A percentile compares a stretch with the other conserved stretches of the same genome.
Evolutionary conservation across 108 stramenopile species (phyloP).

Genomic region (Hondaea fermentalgiana): DNA sequence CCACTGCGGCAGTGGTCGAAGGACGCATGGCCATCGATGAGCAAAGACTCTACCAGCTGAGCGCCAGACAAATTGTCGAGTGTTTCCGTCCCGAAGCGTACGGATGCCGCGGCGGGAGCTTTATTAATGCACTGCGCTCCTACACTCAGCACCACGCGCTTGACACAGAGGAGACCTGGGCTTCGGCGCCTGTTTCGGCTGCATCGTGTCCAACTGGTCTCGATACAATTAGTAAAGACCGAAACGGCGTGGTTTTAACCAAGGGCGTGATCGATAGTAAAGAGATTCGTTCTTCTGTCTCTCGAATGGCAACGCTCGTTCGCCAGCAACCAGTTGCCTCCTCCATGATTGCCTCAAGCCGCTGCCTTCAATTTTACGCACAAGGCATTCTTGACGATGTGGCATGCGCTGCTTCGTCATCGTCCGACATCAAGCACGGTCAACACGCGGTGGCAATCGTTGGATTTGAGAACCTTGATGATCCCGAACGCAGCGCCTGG

Average conservation of each 20-base stretch:
- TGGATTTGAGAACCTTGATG: not conserved
- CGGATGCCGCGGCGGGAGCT: conserved; percentile 1
- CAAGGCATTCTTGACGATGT: not conserved
- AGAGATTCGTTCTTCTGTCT: not conserved
- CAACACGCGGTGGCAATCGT: not conserved
- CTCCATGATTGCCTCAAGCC: not conserved
- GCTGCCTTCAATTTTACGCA: not conserved
- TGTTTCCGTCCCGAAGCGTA: not conserved
- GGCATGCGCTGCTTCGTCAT: not conserved
- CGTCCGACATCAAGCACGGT: not conserved
- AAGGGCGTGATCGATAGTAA: not conserved
- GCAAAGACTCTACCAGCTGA: not conserved
- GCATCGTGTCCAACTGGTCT: not conserved
- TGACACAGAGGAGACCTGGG: not conserved
- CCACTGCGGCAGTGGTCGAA: not conserved
- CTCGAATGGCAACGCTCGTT: not conserved
- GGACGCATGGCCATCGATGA: not conserved
- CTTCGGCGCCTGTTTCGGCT: not conserved
- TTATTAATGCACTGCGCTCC: not conserved
- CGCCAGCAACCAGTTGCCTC: not conserved
- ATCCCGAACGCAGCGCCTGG: not conserved
- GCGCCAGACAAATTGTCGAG: not conserved
- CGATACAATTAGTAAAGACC: not conserved
- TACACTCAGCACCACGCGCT: not conserved
- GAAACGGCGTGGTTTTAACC: not conserved